Base-by-base conservation (phyloP, 2,329 filamentous ascomycete genomes). In the Fusarium sp. region DNA sequence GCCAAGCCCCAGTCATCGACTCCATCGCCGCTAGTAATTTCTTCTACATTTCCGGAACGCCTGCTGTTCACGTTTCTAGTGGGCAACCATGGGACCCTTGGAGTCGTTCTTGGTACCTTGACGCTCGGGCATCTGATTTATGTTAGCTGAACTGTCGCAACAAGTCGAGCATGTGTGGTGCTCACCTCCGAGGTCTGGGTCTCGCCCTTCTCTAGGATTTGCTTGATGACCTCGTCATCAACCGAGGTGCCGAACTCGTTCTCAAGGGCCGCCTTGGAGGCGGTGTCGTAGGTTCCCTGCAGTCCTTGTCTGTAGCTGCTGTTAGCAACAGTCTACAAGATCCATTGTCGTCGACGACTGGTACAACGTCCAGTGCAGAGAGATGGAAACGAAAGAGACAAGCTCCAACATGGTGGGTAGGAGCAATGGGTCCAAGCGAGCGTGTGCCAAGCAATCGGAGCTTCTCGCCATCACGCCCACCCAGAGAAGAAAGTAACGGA, bases 181-280 rank as follows among this genome's bases (percentile, higher is more conserved):
- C 83, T 81, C 75, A 90, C 88, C 83, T 88, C 84, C 20, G 83
- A 75, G 78, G 90, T 88, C 83, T 96, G 92, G 64, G 92, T 81
- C 17, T 86, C 86, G 24, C 96, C 96, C 81, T 90, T 90, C 85
- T 94, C 89, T 46, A 98, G 86, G 72, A 99, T 98, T 84, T 91
- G 86, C 84, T 90, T 90, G 79, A 98, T 92, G 67, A 93, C 92
- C 1, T 96, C 93, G 9, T 98, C 95, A 27, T 94, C 92, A 63
- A 91, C 87, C 76, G 87, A 84, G 16, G 94, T 96, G 76, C 94
- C 94, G 77, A 99, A 99, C 85, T 98, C 95, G 75, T 91, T 92
- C 79, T 96, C 92, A 6, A 99, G 87, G 55, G 87, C 87, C 49
- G 87, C 84, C 75, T 97, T 93, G 76, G 94, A 93, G 10, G 95